Evolutionary conservation across 257 asterid species (phyloP), one percentile per base, ranked within the genome.

Genomic region (Linderniella brevidens): DNA sequence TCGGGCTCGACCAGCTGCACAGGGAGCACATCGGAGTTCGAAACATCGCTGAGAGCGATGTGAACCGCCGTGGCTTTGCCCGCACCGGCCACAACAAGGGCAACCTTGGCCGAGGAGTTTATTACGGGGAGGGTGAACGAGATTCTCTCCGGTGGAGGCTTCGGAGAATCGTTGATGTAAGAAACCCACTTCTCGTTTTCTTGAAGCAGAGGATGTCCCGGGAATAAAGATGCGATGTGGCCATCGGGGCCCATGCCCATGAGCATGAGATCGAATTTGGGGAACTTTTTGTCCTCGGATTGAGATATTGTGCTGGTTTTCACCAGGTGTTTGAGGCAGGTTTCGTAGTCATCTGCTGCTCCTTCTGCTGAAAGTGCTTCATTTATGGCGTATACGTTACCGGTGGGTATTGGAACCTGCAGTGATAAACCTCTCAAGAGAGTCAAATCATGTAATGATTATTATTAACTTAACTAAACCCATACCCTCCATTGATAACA

Each of bases 221-320:
- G 98, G 54, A 84, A 88, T 18, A 88, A 60, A 50, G 98, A 88
- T 41, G 98, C 98, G 13, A 84, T 62, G 59, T 88, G 98, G 17
- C 98, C 98, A 17, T 88, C 94, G 0, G 96, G 96, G 12, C 96
- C 98, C 94, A 88, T 88, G 17, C 98, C 96, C 70, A 88, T 60
- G 19, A 84, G 79, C 90, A 84, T 73, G 36, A 79, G 80, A 55
- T 88, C 98, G 48, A 88, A 84, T 64, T 78, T 85, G 11, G 95
- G 98, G 56, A 84, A 74, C n/a, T 82, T 75, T 15, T 49, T 72
- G 17, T 35, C 60, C 19, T 66, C 53, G 12, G 94, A 88, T 16
- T 55, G 64, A 56, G 69, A 67, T 25, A 88, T 54, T 42, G 60
- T 67, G 55, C 69, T 71, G 35, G 48, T 68, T 19, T 68, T 69